Conservation (phyloP, 2,329 filamentous ascomycete species). For the Drechslera avenae region DNA sequence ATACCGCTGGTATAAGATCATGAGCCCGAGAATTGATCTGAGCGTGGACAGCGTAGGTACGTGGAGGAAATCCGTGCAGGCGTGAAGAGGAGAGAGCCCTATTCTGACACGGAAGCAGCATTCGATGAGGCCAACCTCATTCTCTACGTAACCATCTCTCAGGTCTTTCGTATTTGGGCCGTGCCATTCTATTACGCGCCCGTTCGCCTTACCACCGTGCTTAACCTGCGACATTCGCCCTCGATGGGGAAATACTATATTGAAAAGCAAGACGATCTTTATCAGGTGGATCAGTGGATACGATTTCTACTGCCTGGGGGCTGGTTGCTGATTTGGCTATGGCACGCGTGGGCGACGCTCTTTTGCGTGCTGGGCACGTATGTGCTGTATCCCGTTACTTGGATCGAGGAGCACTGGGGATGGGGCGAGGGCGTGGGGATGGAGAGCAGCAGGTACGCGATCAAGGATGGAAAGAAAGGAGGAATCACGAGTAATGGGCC, state of each 20-base stretch:
- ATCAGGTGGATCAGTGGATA: conserved; percentile 76
- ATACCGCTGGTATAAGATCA: conserved; percentile 75
- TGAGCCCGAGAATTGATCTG: conserved; percentile 75
- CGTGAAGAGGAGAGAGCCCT: too few species aligned
- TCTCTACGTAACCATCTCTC: conserved; percentile 76
- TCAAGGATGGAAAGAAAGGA: conserved; percentile 9
- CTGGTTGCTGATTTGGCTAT: conserved; percentile 62
- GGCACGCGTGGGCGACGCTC: conserved; percentile 68
- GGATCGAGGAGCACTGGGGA: conserved; percentile 25
- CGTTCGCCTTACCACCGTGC: conserved; percentile 70
- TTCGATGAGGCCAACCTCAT: conserved; percentile 68
- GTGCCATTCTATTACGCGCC: conserved; percentile 74
- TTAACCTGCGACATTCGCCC: conserved; percentile 56
- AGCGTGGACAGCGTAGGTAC: conserved; percentile 66
- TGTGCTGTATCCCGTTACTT: conserved; percentile 55
- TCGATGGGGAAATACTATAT: conserved; percentile 68
- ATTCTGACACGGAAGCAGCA: conserved; percentile 51
- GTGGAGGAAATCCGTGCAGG: conserved; percentile 13
- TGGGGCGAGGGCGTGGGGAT: conserved; percentile 19
- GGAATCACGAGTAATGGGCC: conserved; percentile 16
- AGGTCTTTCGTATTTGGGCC: conserved; percentile 78
- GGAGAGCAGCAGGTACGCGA: conserved; percentile 10
- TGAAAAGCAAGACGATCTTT: conserved; percentile 76
- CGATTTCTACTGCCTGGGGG: conserved; percentile 69
- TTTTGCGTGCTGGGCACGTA: conserved; percentile 67